phyloP scores from a whole-genome alignment of 108 stramenopile genomes.

The Mediolabrus comicus region DNA sequence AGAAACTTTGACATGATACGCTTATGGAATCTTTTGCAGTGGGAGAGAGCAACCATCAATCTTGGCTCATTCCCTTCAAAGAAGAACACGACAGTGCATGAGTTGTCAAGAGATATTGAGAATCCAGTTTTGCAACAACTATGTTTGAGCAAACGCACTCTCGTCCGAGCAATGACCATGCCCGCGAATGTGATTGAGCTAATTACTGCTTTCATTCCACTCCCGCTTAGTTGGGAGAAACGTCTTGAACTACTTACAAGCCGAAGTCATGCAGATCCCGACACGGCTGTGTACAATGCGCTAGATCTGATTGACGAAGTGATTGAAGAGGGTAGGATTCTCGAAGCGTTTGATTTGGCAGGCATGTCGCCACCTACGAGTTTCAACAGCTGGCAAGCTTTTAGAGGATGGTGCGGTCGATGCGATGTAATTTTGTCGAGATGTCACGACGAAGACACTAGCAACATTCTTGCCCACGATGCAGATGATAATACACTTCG shows the following conservation, averaged over 20 bases:
- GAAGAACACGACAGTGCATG: constrained; percentile 34
- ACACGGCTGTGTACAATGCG: constrained; percentile 43
- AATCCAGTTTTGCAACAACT: constrained; percentile 1
- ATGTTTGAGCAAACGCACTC: constrained; percentile 23
- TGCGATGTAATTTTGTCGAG: constrained; percentile 28
- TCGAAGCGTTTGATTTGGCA: constrained; percentile 49
- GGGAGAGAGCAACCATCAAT: constrained; percentile 49
- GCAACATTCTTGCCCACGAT: background rate
- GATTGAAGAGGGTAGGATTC: constrained; percentile 54
- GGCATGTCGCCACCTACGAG: constrained; percentile 38
- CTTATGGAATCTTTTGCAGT: constrained; percentile 53
- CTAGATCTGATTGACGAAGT: constrained; percentile 67
- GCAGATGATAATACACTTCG: background rate
- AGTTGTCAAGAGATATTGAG: constrained; percentile 15
- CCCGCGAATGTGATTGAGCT: constrained; percentile 34
- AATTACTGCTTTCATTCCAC: constrained; percentile 35
- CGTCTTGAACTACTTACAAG: constrained; percentile 40
- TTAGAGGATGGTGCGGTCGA: constrained; percentile 22
- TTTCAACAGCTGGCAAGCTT: constrained; percentile 48
- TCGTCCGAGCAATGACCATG: constrained; percentile 39
- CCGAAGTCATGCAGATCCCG: constrained; percentile 43
- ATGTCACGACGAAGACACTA: background rate
- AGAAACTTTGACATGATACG: constrained; percentile 44
- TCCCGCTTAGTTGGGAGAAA: constrained; percentile 50
- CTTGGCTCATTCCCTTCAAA: background rate